phyloP scores from a whole-genome alignment of 2,329 filamentous ascomycete species.

The Penicillium oxalicum region DNA sequence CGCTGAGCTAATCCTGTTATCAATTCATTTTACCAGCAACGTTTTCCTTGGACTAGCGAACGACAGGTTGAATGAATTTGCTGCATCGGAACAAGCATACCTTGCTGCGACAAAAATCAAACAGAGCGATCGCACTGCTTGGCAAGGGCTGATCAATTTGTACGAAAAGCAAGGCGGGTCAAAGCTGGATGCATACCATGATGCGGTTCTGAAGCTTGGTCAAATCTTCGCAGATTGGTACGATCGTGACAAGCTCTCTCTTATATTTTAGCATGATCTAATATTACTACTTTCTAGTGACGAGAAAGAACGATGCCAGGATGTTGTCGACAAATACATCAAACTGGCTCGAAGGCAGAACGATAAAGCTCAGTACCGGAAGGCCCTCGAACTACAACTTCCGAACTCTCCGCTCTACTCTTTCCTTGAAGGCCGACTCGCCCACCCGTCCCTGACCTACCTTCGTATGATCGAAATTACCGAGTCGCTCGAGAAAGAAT shows the following conservation, averaged over 20 bases:
- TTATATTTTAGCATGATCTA: neutral
- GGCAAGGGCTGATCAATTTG: conserved; percentile 81
- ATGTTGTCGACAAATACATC: conserved; percentile 71
- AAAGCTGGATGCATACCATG: conserved; percentile 67
- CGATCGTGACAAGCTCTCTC: conserved; percentile 8
- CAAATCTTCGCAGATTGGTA: conserved; percentile 65
- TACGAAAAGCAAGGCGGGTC: conserved; percentile 70
- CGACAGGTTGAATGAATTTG: conserved; percentile 66
- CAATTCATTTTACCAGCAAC: conserved; percentile 46
- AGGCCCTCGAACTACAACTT: conserved; percentile 68
- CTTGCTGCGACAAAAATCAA: conserved; percentile 65
- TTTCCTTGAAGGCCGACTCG: conserved; percentile 75
- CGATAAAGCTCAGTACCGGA: conserved; percentile 65
- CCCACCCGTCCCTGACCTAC: conserved; percentile 73
- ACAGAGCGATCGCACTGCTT: conserved; percentile 72
- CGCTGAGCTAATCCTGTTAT: conserved; percentile 1
- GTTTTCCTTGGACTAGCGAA: conserved; percentile 83
- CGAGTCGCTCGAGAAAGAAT: conserved; percentile 79
- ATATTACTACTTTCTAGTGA: conserved; percentile 38
- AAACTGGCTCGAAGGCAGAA: conserved; percentile 68
- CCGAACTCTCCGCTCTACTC: conserved; percentile 76
- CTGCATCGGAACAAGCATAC: conserved; percentile 73
- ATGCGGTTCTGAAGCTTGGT: conserved; percentile 66
- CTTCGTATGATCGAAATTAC: conserved; percentile 74
- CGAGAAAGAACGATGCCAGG: conserved; percentile 54